A percentile compares a stretch with the other conserved stretches of the same genome.
Evolutionary conservation across 257 asterid species (phyloP).

Genomic region (Nicotiana undulata): DNA sequence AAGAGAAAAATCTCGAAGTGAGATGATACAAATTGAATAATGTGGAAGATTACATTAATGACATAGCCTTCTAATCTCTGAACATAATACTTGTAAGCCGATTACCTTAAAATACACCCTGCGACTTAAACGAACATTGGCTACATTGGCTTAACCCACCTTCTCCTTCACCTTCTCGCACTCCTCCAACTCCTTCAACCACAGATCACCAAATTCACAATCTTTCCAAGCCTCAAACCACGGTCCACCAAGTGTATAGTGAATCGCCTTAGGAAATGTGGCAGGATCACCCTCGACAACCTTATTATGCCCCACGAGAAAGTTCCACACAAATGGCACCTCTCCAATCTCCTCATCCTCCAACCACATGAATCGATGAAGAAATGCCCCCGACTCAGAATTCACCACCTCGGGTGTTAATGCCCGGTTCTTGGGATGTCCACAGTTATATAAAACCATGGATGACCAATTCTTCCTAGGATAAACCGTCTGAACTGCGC

Average conservation of each 20-base stretch:
- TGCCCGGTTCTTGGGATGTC: constrained; percentile 49
- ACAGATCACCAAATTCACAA: constrained; percentile 78
- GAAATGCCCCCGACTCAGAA: constrained; percentile 64
- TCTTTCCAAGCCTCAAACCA: constrained; percentile 93
- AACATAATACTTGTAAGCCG: background rate
- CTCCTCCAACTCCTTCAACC: constrained; percentile 77
- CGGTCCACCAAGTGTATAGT: constrained; percentile 84
- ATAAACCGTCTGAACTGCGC: constrained; percentile 71
- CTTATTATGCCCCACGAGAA: constrained; percentile 73
- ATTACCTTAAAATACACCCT: background rate
- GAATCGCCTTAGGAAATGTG: constrained; percentile 66
- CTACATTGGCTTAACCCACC: background rate
- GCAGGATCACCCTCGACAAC: constrained; percentile 52
- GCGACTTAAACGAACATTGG: background rate
- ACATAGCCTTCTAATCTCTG: background rate
- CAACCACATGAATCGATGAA: constrained; percentile 86
- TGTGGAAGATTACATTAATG: background rate
- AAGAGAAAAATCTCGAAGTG: background rate
- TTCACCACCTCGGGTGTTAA: constrained; percentile 73
- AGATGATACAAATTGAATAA: background rate
- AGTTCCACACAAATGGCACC: constrained; percentile 80
- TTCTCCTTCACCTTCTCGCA: constrained; percentile 26
- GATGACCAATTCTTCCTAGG: constrained; percentile 97
- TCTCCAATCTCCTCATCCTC: constrained; percentile 77
- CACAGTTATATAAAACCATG: constrained; percentile 83